These are phyloP conservation scores for Oryza australiensis DNA, from an alignment of 176 grass and related monocot genomes.

Conservation along the genomic window DNA sequence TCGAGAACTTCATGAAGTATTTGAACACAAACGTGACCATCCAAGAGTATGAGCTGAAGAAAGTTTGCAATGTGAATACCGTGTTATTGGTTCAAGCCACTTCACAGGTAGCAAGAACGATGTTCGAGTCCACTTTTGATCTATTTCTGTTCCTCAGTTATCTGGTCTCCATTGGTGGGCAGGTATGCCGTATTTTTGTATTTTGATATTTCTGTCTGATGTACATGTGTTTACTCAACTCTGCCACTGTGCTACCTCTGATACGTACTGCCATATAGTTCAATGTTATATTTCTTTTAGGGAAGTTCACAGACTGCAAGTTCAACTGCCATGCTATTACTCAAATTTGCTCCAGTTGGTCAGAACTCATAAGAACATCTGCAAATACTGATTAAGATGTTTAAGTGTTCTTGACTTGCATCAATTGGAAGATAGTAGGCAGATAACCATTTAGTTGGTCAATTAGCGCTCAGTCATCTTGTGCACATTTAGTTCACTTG, in stretches of 20 bases:
- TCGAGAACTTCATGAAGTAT: slow-evolving; percentile 78
- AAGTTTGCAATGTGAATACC: slow-evolving; percentile 63
- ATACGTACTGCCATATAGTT: background rate
- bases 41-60: slow-evolving; percentile 49
- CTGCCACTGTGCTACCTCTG: background rate
- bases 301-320: no score
- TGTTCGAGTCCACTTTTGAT: slow-evolving; percentile 93
- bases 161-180: slow-evolving; percentile 77
- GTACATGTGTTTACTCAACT: slow-evolving; percentile 13
- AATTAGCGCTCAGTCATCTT: slow-evolving; percentile 4
- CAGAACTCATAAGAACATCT: background rate
- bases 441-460: slow-evolving; percentile 10
- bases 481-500: background rate
- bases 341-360: slow-evolving; percentile 10
- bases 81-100: slow-evolving; percentile 70
- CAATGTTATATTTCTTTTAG: background rate
- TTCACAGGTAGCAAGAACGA: slow-evolving; percentile 80
- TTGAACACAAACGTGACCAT: slow-evolving; percentile 47
- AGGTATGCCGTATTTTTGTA: slow-evolving; percentile 56
- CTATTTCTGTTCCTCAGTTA: slow-evolving; percentile 80
- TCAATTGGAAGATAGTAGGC: background rate
- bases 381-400: background rate
- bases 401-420: slow-evolving; percentile 23
- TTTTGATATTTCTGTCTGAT: slow-evolving; percentile 26
- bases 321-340: no score